Conservation (phyloP, 345 rosid genomes). For the Euphorbia tirucalli region DNA sequence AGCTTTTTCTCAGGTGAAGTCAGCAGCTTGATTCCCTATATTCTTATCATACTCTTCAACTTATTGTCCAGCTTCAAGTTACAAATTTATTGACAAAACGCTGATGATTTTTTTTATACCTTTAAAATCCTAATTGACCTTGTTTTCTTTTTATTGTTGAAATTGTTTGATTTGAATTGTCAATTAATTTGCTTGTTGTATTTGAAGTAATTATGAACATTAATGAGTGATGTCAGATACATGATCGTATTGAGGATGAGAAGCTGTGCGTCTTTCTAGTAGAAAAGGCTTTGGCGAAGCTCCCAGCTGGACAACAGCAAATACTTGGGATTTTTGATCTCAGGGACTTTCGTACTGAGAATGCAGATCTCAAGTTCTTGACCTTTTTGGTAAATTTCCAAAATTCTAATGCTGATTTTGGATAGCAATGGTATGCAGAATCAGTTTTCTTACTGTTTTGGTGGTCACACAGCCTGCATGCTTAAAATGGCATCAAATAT, state of each 20-base stretch:
- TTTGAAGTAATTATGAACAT: slow-evolving; percentile 7
- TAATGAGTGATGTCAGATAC: slow-evolving; percentile 43
- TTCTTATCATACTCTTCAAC: not conserved
- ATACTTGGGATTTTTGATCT: slow-evolving; percentile 81
- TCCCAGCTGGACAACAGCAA: slow-evolving; percentile 63
- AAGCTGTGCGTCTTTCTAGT: slow-evolving; percentile 67
- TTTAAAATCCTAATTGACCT: not conserved
- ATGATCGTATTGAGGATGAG: slow-evolving; percentile 66
- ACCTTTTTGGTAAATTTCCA: slow-evolving; percentile 61
- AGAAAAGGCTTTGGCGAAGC: slow-evolving; percentile 78
- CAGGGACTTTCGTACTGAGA: slow-evolving; percentile 59
- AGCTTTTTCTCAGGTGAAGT: slow-evolving; percentile 1
- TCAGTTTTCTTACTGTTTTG: slow-evolving; percentile 10
- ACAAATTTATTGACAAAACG: not conserved
- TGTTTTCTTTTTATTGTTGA: not conserved
- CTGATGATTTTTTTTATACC: not conserved
- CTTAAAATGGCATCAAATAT: not conserved
- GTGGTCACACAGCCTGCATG: not conserved
- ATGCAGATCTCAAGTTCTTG: slow-evolving; percentile 72
- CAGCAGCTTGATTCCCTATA: not conserved
- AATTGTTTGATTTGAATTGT: slow-evolving; percentile 5
- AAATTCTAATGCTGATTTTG: not conserved
- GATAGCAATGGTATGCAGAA: not conserved
- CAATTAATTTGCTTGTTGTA: slow-evolving; percentile 1
- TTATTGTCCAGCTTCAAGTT: not conserved